Evolutionary conservation across 306 rosid species (phyloP).

Genomic region (Phaseolus lunatus): DNA sequence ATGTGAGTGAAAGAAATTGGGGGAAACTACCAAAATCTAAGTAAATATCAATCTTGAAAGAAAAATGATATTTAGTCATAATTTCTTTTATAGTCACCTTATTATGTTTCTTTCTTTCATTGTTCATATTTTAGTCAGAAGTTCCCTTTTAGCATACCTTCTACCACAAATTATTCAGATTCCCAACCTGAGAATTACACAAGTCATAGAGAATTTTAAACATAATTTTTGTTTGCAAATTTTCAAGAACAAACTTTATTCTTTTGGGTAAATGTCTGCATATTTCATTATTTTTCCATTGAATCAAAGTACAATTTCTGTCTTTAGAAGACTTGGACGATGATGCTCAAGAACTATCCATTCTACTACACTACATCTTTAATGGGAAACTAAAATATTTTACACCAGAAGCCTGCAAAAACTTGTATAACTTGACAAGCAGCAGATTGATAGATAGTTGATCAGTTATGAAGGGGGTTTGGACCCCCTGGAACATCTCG

Average conservation of each 20-base stretch:
- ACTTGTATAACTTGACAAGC: slow-evolving; percentile 47
- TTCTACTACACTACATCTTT: slow-evolving; percentile 43
- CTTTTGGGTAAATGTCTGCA: slow-evolving; percentile 37
- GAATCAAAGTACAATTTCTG: slow-evolving; percentile 39
- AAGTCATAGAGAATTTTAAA: slow-evolving; percentile 24
- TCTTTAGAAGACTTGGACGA: slow-evolving; percentile 29
- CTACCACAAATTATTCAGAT: slow-evolving; percentile 16
- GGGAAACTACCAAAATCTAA: not conserved
- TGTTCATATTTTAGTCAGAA: not conserved
- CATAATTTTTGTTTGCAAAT: slow-evolving; percentile 23
- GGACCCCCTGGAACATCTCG: slow-evolving; percentile 83
- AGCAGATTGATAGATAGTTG: slow-evolving; percentile 46
- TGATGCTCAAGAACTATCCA: slow-evolving; percentile 42
- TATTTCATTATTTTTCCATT: slow-evolving; percentile 39
- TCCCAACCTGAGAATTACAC: slow-evolving; percentile 23
- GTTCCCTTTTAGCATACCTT: not conserved
- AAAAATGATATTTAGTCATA: not conserved
- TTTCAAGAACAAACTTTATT: slow-evolving; percentile 16
- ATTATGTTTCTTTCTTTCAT: not conserved
- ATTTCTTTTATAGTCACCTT: not conserved
- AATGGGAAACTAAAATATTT: slow-evolving; percentile 37
- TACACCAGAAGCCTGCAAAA: slow-evolving; percentile 56
- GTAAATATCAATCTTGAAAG: slow-evolving; percentile 5
- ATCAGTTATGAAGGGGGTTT: slow-evolving; percentile 89
- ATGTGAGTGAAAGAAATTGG: slow-evolving; percentile 15